phyloP scores from a whole-genome alignment of 352 stramenopile genomes.

The Peronosclerospora sorghi region DNA sequence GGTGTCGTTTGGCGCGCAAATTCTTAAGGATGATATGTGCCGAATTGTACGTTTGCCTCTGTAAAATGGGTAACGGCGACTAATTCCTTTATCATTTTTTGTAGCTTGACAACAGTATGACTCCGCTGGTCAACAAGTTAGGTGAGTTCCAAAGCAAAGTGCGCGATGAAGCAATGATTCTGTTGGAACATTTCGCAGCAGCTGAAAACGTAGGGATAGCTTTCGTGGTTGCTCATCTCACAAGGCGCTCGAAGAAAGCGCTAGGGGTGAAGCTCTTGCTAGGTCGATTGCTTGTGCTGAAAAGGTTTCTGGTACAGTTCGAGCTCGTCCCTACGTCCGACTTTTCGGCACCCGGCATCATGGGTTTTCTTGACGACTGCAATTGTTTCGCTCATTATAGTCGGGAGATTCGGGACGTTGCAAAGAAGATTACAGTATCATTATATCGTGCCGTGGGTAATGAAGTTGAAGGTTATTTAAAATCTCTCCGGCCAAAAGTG shows the following conservation, averaged over 20 bases:
- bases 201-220: conserved; percentile 57
- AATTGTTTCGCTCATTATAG: conserved; percentile 83
- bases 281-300: conserved; percentile 48
- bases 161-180: conserved; percentile 46
- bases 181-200: conserved; percentile 33
- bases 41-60: conserved; percentile 36
- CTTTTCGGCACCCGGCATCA: conserved; percentile 46
- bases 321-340: conserved; percentile 38
- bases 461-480: conserved; percentile 71
- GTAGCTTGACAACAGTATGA: conserved; percentile 64
- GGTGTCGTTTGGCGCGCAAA: conserved; percentile 30
- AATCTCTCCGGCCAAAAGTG: conserved; percentile 80
- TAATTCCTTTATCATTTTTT: conserved; percentile 2
- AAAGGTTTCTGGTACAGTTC: conserved; percentile 45
- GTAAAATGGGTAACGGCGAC: background rate
- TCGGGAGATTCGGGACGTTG: conserved; percentile 78
- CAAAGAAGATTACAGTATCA: conserved; percentile 78
- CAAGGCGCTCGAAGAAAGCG: conserved; percentile 64
- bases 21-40: conserved; percentile 55
- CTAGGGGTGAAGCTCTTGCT: conserved; percentile 61
- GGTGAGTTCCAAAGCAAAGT: conserved; percentile 64
- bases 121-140: conserved; percentile 68
- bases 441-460: conserved; percentile 47
- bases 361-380: conserved; percentile 73
- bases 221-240: conserved; percentile 50